Evolutionary conservation across 331 rosid species (phyloP).

Genomic region (Quercus tomentella): DNA sequence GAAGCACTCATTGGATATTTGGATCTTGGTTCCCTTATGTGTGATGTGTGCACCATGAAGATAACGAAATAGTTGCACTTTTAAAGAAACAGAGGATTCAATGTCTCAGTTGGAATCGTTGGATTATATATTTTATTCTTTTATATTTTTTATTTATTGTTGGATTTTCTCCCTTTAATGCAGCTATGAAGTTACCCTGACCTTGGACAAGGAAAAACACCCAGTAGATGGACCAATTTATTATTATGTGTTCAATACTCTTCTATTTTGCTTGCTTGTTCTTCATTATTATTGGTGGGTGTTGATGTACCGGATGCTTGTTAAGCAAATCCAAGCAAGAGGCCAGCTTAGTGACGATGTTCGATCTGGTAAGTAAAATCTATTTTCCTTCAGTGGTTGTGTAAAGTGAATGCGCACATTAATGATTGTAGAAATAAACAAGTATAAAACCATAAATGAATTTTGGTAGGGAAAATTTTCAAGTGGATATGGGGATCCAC

Average conservation of each 20-base stretch:
- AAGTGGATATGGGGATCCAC: neutral
- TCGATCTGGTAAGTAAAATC: constrained; percentile 77
- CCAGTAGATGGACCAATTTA: constrained; percentile 60
- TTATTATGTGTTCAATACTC: constrained; percentile 82
- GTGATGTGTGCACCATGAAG: no score
- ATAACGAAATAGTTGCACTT: no score
- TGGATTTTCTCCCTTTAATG: constrained; percentile 30
- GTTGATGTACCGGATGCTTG: constrained; percentile 87
- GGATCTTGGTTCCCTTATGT: no score
- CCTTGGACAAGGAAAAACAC: constrained; percentile 61
- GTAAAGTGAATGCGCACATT: neutral
- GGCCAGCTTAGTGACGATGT: constrained; percentile 87
- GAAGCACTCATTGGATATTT: no score
- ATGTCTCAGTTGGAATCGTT: no score
- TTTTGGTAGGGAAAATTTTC: neutral
- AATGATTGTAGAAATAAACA: neutral
- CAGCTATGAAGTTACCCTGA: constrained; percentile 74
- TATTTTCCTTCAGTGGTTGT: constrained; percentile 11
- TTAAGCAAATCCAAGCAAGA: constrained; percentile 75
- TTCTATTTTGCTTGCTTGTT: constrained; percentile 70
- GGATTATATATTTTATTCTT: neutral
- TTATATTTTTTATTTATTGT: neutral
- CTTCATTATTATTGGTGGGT: constrained; percentile 95
- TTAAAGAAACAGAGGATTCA: no score
- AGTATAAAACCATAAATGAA: neutral